Conservation (phyloP, 2,329 filamentous ascomycete genomes). For the Westerdykella aurantiaca region DNA sequence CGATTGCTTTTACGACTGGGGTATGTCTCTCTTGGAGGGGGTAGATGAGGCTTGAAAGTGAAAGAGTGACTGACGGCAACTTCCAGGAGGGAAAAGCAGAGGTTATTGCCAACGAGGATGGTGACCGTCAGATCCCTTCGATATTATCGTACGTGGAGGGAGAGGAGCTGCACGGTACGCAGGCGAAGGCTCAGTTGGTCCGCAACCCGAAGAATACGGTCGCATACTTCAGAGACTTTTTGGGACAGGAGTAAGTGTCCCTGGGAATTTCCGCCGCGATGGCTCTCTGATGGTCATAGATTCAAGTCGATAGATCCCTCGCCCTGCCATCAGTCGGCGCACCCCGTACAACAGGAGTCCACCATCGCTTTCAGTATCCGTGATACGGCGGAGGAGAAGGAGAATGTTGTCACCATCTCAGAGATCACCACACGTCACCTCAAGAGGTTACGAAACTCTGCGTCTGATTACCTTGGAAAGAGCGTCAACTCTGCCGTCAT, state of each 20-base stretch:
- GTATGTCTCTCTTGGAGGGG: constrained; percentile 36
- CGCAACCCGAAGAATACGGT: constrained; percentile 91
- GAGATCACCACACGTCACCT: constrained; percentile 84
- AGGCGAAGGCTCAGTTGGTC: constrained; percentile 89
- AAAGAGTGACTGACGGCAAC: neutral
- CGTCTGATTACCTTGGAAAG: constrained; percentile 88
- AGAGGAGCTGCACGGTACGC: constrained; percentile 92
- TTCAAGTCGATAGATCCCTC: constrained; percentile 97
- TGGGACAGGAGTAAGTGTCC: constrained; percentile 75
- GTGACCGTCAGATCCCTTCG: constrained; percentile 95
- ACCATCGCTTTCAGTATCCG: constrained; percentile 76
- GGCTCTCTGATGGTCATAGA: constrained; percentile 34
- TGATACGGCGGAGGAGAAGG: constrained; percentile 55
- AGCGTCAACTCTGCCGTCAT: constrained; percentile 91
- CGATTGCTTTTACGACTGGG: constrained; percentile 78
- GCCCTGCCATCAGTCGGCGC: constrained; percentile 87
- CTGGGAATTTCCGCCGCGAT: neutral
- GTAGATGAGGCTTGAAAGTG: neutral
- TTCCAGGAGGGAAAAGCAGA: constrained; percentile 81
- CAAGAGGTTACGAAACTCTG: constrained; percentile 71
- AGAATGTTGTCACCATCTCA: constrained; percentile 66
- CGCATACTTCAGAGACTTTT: constrained; percentile 90
- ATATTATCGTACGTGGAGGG: constrained; percentile 91
- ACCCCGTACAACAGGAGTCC: constrained; percentile 69
- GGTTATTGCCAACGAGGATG: constrained; percentile 98